Evolutionary conservation across 352 stramenopile species (phyloP).

Genomic region (Elongisporangium anandrum): DNA sequence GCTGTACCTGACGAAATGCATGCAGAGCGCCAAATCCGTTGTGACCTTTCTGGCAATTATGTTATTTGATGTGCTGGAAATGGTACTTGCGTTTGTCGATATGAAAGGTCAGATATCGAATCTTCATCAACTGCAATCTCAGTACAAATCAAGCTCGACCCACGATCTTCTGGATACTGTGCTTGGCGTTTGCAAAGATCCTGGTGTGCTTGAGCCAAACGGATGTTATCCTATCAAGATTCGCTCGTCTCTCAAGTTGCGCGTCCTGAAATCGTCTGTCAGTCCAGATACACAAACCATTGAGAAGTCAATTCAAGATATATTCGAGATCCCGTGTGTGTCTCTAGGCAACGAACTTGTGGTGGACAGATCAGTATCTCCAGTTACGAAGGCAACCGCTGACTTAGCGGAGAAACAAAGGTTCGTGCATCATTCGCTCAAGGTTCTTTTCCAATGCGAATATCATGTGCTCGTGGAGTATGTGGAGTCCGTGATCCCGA

Average conservation of each 20-base stretch:
- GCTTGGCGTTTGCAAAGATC: not conserved
- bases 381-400: not conserved
- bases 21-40: slow-evolving; percentile 21
- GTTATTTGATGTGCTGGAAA: slow-evolving; percentile 2
- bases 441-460: not conserved
- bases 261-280: not conserved
- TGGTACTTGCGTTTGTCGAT: not conserved
- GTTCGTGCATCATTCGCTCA: not conserved
- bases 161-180: not conserved
- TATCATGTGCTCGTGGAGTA: not conserved
- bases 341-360: too few species aligned
- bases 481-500: not conserved
- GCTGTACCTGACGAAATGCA: slow-evolving; percentile 24
- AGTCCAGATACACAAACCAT: not conserved
- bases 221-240: not conserved
- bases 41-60: slow-evolving; percentile 13
- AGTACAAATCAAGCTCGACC: not conserved
- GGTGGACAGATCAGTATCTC: not conserved
- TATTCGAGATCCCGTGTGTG: too few species aligned
- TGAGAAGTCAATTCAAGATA: not conserved
- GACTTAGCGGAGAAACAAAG: not conserved
- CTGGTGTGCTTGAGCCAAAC: not conserved
- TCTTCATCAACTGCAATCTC: not conserved
- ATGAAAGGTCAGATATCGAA: not conserved
- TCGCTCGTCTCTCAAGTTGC: not conserved